Base-by-base conservation (phyloP, 2,329 filamentous ascomycete genomes). In the Penicillium janthinellum region DNA sequence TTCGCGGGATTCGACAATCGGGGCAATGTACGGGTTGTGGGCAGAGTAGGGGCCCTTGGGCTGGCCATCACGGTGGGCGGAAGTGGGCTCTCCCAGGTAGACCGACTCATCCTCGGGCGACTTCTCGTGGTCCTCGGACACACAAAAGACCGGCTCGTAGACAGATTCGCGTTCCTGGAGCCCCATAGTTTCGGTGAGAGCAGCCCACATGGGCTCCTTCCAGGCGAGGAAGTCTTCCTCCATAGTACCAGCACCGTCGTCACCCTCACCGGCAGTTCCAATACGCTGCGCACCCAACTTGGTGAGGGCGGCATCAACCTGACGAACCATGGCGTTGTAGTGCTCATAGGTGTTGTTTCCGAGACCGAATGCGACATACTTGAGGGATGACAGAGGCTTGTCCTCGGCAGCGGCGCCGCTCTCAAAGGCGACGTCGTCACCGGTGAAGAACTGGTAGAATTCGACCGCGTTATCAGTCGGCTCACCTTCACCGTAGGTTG, bases 301-400 rank as follows among this genome's bases (percentile, higher is more conserved):
- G 72, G 87, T 83, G 60, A 99, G 82, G 63, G 88, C 88, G 75
- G 90, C 88, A 79, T 95, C 88, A 59, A 98, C 89, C 64, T 94
- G 91, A 76, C 94, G 92, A 61, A 99, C 93, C 92, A 99, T 96
- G 54, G 90, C 90, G 82, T 99, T 99, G 84, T 97, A 99, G 83
- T 99, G 95, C 76, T 99, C 95, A 76, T 99, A 99, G 31, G 95
- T 98, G 83, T 98, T 99, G 84, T 99, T 99, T 67, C 95, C 95
- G 41, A 99, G 87, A 72, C 95, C 95, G 71, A 99, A 99, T 58
- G 92, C 86, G 72, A 99, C 92, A 74, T 93, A 99, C 77, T 93
- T 94, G 73, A 99, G 85, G 71, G 91, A 93, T 54, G 81, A 83
- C 56, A 99, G 86, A 52, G 94, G 86, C 63, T 89, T 85, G 22